Evolutionary conservation across 208 protist species (phyloP).

Genomic region (Crithidia bombi): DNA sequence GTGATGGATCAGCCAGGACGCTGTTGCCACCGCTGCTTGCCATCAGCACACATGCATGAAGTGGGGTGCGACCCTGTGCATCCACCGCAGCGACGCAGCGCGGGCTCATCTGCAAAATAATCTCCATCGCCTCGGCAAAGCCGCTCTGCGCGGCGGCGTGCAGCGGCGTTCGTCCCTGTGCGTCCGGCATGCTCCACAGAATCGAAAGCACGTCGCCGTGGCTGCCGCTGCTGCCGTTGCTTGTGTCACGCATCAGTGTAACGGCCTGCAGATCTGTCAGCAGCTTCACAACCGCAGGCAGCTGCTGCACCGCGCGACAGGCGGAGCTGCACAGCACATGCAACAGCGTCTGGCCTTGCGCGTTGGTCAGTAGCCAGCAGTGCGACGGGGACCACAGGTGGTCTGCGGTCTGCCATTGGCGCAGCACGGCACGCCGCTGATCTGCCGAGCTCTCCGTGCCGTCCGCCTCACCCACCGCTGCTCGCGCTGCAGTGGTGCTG

Average conservation of each 20-base stretch:
- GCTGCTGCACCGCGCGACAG: slow-evolving; percentile 35
- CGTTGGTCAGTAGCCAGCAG: slow-evolving; percentile 54
- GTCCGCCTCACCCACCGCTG: not conserved
- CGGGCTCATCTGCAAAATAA: slow-evolving; percentile 37
- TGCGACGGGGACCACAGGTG: slow-evolving; percentile 26
- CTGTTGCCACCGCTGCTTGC: not conserved
- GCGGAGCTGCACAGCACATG: slow-evolving; percentile 62
- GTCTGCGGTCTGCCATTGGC: slow-evolving; percentile 22
- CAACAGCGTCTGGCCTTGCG: slow-evolving; percentile 49
- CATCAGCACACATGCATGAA: slow-evolving; percentile 55
- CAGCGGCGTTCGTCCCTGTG: slow-evolving; percentile 54
- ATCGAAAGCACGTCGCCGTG: slow-evolving; percentile 20
- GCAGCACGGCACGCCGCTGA: slow-evolving; percentile 14
- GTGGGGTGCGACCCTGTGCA: slow-evolving; percentile 52
- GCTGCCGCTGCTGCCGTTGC: not conserved
- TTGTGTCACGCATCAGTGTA: slow-evolving; percentile 4
- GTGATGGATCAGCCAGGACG: not conserved
- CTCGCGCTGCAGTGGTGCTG: not conserved
- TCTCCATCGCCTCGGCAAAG: slow-evolving; percentile 44
- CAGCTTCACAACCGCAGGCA: slow-evolving; percentile 44
- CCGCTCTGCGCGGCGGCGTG: slow-evolving; percentile 63
- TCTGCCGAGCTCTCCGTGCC: not conserved
- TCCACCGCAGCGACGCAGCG: slow-evolving; percentile 43
- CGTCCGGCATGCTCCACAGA: slow-evolving; percentile 41
- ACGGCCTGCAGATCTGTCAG: slow-evolving; percentile 21